Conservation (phyloP, 2,329 filamentous ascomycete species). For the Fusarium oligoseptatum region DNA sequence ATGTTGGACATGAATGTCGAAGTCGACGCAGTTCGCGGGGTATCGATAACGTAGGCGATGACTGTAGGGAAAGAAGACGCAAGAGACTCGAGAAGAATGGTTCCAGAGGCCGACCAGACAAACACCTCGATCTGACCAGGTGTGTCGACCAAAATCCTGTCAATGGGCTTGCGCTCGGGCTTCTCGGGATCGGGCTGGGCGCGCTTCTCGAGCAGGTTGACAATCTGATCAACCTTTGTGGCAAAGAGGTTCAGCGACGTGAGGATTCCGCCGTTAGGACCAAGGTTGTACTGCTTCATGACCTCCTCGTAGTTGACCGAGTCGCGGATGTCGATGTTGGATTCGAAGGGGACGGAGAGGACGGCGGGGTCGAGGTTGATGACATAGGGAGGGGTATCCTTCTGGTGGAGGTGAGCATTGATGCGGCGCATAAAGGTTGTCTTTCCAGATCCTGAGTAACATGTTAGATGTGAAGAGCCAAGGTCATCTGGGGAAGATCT, state of each 20-base stretch:
- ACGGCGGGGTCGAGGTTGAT: slow-evolving; percentile 98
- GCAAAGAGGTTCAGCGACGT: slow-evolving; percentile 97
- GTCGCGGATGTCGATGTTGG: slow-evolving; percentile 99
- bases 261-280: slow-evolving; percentile 95
- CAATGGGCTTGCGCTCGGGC: slow-evolving; percentile 73
- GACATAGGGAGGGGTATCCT: slow-evolving; percentile 88
- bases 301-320: slow-evolving; percentile 99
- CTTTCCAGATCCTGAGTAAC: slow-evolving; percentile 83
- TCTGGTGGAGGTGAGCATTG: slow-evolving; percentile 88
- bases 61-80: slow-evolving; percentile 96
- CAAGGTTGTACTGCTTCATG: slow-evolving; percentile 99
- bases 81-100: slow-evolving; percentile 91
- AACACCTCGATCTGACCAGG: slow-evolving; percentile 99
- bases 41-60: slow-evolving; percentile 97
- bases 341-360: slow-evolving; percentile 91
- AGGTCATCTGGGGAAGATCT: not conserved
- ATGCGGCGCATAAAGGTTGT: slow-evolving; percentile 99
- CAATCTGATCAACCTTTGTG: slow-evolving; percentile 97
- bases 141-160: slow-evolving; percentile 93
- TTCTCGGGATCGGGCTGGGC: slow-evolving; percentile 73
- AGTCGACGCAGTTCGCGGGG: slow-evolving; percentile 90
- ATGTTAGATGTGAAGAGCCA: slow-evolving; percentile 6
- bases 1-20: slow-evolving; percentile 99
- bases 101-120: slow-evolving; percentile 96
- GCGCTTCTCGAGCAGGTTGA: slow-evolving; percentile 90